Evolutionary conservation across 1,284 basidiomycete genomes (phyloP), one percentile per base, ranked within the genome.

Genomic region (Volvariella volvacea): DNA sequence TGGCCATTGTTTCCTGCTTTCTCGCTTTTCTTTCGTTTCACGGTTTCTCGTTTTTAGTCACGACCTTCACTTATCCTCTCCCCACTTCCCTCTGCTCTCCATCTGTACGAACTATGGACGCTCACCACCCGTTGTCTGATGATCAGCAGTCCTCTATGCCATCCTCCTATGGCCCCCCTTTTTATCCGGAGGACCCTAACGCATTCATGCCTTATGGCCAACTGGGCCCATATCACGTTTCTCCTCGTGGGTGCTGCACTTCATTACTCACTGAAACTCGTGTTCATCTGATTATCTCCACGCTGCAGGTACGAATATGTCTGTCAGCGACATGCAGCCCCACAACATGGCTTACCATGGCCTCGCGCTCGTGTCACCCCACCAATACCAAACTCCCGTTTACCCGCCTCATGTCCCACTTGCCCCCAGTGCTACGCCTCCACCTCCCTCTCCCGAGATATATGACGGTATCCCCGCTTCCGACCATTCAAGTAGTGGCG

Each of bases 391-490:
- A 49, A 48, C 52, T 56, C 61, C 61, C 61, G 65, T 68, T 59
- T 70, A 66, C 56, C 63, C 67, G 60, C 68, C 68, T 65, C 68
- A 70, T 70, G 68, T 60, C 58, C 55, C 61, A 55, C 56, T 68
- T 57, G 64, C 63, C 42, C 56, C 67, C 54, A 59, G 65, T 54
- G 61, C 64, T 52, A 66, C 68, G 44, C 81, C 84, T 60, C 79
- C 84, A 61, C 81, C 85, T 52, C 76, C 77, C 52, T 84, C 81
- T 53, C 84, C 85, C 63, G 75, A 80, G 67, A 75, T 83, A 67
- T 87, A 87, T 65, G 83, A 84, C 67, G 79, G 85, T 60, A 69
- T 87, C 56, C 86, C 84, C 45, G 85, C 86, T 63, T 83, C 82
- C 65, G 71, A 74, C 57, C 76, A 81, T 61, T 85, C 83, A 49